Evolutionary conservation across 192 early-diverging fungal genomes (phyloP).

Genomic region (Tieghemiomyces parasiticus): DNA sequence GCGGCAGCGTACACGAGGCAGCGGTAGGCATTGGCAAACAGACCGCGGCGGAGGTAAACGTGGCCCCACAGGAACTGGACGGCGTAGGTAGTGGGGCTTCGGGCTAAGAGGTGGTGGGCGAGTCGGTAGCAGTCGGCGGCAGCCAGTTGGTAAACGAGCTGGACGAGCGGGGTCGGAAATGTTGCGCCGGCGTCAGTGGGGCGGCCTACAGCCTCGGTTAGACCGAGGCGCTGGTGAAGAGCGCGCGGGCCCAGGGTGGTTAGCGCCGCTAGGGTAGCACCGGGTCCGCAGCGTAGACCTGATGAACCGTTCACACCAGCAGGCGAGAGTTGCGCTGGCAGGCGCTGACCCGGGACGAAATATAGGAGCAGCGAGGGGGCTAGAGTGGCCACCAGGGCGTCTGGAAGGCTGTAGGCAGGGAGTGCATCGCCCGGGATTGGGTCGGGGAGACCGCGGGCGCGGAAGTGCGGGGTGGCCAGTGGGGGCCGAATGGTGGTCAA

Average conservation of each 20-base stretch:
- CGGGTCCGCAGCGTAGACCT: neutral
- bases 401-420: neutral
- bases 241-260: neutral
- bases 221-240: neutral
- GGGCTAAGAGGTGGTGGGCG: neutral
- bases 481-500: neutral
- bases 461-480: neutral
- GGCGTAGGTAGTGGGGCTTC: neutral
- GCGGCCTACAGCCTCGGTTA: neutral
- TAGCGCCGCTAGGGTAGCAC: neutral
- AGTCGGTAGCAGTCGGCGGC: neutral
- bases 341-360: neutral
- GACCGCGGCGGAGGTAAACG: slow-evolving; percentile 21
- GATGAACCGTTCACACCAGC: neutral
- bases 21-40: slow-evolving; percentile 16
- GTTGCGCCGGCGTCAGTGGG: too few species aligned
- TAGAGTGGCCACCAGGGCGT: neutral
- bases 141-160: neutral
- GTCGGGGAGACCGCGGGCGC: neutral
- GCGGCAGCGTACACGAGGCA: slow-evolving; percentile 21
- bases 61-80: slow-evolving; percentile 17
- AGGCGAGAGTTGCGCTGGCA: neutral
- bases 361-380: neutral
- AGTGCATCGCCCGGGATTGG: neutral
- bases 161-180: neutral